phyloP scores from a whole-genome alignment of 441 rosid genomes.

The Bruguiera hainesii region DNA sequence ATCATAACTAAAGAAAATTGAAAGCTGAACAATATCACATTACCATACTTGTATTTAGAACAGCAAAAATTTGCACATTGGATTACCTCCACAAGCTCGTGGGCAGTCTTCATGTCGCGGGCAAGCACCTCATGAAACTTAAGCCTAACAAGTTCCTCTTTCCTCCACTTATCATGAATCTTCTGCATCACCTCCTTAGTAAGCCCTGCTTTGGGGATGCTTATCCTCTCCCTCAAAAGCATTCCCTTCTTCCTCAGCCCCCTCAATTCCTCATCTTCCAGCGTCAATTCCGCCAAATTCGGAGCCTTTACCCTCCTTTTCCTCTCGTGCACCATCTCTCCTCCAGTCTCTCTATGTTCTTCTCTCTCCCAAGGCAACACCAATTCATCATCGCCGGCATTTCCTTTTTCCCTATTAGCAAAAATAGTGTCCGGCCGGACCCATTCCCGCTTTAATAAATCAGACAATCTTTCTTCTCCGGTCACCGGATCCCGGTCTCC shows the following conservation, averaged over 20 bases:
- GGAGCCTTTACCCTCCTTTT: conserved; percentile 67
- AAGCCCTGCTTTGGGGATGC: conserved; percentile 85
- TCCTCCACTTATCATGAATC: conserved; percentile 92
- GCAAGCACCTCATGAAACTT: conserved; percentile 97
- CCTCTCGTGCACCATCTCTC: conserved; percentile 31
- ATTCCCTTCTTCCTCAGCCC: conserved; percentile 77
- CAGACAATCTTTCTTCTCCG: conserved; percentile 79
- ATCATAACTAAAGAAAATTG: neutral
- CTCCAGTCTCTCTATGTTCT: conserved; percentile 34
- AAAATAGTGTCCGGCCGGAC: conserved; percentile 69
- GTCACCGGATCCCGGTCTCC: conserved; percentile 34
- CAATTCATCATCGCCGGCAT: conserved; percentile 33
- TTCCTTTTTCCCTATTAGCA: conserved; percentile 35
- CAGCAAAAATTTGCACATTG: neutral
- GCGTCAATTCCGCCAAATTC: conserved; percentile 75
- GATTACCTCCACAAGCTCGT: conserved; percentile 86
- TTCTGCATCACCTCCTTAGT: conserved; percentile 77
- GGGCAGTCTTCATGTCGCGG: conserved; percentile 86
- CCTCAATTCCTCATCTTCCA: conserved; percentile 84
- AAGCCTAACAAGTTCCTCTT: conserved; percentile 86
- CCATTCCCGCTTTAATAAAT: conserved; percentile 84
- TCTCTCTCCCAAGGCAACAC: conserved; percentile 76
- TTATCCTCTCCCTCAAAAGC: conserved; percentile 77
- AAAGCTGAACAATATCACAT: neutral
- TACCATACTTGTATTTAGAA: neutral